Conservation (phyloP, 495 filamentous ascomycete species). For the Schizothecium vesticola region DNA sequence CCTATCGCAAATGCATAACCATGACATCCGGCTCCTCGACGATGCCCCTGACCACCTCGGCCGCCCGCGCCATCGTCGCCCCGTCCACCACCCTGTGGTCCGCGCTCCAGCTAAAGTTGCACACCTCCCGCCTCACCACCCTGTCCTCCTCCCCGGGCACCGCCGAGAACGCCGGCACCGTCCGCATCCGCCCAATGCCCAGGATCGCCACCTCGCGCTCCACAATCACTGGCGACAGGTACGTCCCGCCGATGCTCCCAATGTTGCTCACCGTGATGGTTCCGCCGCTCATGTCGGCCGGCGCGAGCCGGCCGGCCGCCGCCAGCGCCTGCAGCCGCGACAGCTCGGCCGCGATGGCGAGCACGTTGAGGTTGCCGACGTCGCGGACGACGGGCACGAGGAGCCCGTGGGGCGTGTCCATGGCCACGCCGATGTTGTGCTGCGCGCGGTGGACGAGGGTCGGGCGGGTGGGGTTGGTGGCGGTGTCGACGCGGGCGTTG, state of each 20-base stretch:
- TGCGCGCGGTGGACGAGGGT: slow-evolving; percentile 67
- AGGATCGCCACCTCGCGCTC: slow-evolving; percentile 86
- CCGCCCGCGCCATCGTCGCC: slow-evolving; percentile 86
- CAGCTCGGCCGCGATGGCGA: slow-evolving; percentile 72
- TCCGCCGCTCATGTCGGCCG: slow-evolving; percentile 73
- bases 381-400: slow-evolving; percentile 93
- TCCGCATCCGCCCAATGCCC: slow-evolving; percentile 74
- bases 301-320: slow-evolving; percentile 63
- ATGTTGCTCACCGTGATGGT: slow-evolving; percentile 97
- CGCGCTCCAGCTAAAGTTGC: slow-evolving; percentile 93
- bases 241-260: slow-evolving; percentile 91
- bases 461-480: slow-evolving; percentile 46
- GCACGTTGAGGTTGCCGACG: slow-evolving; percentile 66
- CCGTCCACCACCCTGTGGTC: slow-evolving; percentile 95
- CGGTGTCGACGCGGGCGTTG: slow-evolving; percentile 73
- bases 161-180: slow-evolving; percentile 61
- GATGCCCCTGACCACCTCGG: slow-evolving; percentile 65
- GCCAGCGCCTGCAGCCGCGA: slow-evolving; percentile 66
- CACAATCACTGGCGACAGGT: slow-evolving; percentile 85
- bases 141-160: slow-evolving; percentile 41
- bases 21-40: slow-evolving; percentile 82
- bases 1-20: slow-evolving; percentile 56
- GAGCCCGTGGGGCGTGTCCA: slow-evolving; percentile 87
- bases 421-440: slow-evolving; percentile 94
- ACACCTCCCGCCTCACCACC: slow-evolving; percentile 59